Base-by-base conservation (phyloP, 1,284 basidiomycete species). In the Trichosporon sp. region DNA sequence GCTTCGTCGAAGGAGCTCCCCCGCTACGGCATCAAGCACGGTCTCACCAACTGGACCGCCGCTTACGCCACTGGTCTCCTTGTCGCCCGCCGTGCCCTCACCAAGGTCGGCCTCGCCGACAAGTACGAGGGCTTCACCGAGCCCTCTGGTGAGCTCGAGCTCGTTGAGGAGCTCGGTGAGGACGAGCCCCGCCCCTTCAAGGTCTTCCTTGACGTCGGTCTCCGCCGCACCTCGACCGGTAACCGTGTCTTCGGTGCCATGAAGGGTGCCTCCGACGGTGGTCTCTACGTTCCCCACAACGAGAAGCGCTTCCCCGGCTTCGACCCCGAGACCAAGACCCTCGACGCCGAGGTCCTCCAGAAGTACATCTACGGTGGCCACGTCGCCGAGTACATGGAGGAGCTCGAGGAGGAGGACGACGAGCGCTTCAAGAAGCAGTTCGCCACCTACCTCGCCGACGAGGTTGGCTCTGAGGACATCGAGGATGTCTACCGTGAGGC, bases 371-470 rank as follows among this genome's bases (percentile, higher is more conserved):
- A 89, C 80, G 96, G 95, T 84, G 95, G 95, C 68, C 95, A 99
- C 84, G 91, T 99, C 72, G 93, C 97, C 72, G 97, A 99, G 86
- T 99, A 98, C 88, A 99, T 99, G 97, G 94, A 99, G 87, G 92
- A 90, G 65, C 87, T 99, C 71, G 97, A 99, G 87, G 97, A 99
- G 88, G 97, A 99, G 86, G 97, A 99, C 83, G 97, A 98, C 81
- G 96, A 98, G 86, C 88, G 95, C 79, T 98, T 98, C 89, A 98
- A 98, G 89, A 98, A 96, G 88, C 96, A 98, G 83, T 98, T 98
- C 86, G 81, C 96, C 13, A 88, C 89, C 44, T 98, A 98, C 86
- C 93, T 99, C 74, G 94, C 92, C 63, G 94, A 97, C 83, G 97
- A 92, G 76, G 85, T 99, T 76, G 93, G 93, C 72, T 96, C 94